Base-by-base conservation (phyloP, 495 filamentous ascomycete species). In the Parachaetomium inaequale region DNA sequence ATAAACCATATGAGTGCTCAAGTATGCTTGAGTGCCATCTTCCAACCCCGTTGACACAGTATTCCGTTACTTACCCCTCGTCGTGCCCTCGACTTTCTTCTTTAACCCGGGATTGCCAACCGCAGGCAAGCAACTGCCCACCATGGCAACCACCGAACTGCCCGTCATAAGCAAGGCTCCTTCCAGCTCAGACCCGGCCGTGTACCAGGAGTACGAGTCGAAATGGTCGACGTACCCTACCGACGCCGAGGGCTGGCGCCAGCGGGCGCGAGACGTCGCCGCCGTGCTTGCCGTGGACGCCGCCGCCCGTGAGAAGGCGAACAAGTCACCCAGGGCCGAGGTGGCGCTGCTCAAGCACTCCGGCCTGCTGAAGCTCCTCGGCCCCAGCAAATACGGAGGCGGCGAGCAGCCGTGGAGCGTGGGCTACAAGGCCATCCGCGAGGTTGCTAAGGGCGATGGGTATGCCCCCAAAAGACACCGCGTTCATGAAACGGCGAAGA, bases 361-460 rank as follows among this genome's bases (percentile, higher is more conserved):
- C 0, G 81, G 82, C 8, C 66, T 87, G n/a, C 67, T 79, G 12
- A 85, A 84, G 66, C 62, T 85, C 17, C 71, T 85, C 1, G 84
- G 82, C 0, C 79, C 80, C 0, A 75, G 73, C 61, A 79, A 80
- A 67, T 82, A 80, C 59, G 84, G 84, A 17, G 84, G 84, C 19
- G 84, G 84, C 21, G 84, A 75, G 8, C 79, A 87, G 66, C 63
- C 75, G 6, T 87, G 84, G 84, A 76, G 74, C 25, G 69, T 82
- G 4, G 83, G 72, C 8, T 86, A 85, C 66, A 80, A 82, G 65
- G 75, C 70, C 12, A 86, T 85, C 54, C 74, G 83, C 4, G 83
- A 85, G 61, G 79, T 86, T 34, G 84, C 84, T 4, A 83, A 83
- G 58, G 80, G 69, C 1, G 84, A 87, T 72, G 84, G 83, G 72